These are phyloP conservation scores for Aspergillus tamarii DNA, from an alignment of 2,329 filamentous ascomycete genomes.

Conservation along the genomic window DNA sequence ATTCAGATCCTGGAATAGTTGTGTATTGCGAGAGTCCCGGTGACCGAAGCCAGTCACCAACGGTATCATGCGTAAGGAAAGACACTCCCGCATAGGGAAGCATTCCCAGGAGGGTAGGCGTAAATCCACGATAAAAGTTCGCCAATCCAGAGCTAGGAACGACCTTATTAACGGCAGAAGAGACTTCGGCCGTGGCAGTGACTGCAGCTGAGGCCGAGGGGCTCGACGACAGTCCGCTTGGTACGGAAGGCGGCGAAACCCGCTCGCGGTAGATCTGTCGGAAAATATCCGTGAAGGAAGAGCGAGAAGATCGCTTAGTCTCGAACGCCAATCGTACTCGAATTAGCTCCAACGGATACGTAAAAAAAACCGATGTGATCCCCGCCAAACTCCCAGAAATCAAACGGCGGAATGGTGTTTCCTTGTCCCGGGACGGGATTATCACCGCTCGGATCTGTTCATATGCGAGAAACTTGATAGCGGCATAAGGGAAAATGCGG, in stretches of 20 bases:
- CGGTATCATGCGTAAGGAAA: constrained; percentile 91
- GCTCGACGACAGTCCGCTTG: constrained; percentile 43
- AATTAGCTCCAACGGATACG: constrained; percentile 92
- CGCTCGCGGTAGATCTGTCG: constrained; percentile 84
- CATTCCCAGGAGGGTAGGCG: constrained; percentile 90
- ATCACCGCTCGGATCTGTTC: constrained; percentile 85
- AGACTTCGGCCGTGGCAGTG: constrained; percentile 41
- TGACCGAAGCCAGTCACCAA: constrained; percentile 78
- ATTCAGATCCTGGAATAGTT: constrained; percentile 65
- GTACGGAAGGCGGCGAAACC: constrained; percentile 43
- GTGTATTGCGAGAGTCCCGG: constrained; percentile 72
- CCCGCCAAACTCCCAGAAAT: constrained; percentile 58
- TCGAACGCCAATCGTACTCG: constrained; percentile 93
- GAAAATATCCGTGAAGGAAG: constrained; percentile 75
- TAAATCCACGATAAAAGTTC: constrained; percentile 96
- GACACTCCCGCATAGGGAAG: constrained; percentile 94
- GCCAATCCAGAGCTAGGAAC: constrained; percentile 69
- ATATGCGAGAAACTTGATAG: constrained; percentile 97
- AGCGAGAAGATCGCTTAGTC: constrained; percentile 73
- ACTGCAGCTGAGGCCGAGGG: constrained; percentile 43
- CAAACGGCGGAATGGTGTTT: constrained; percentile 74
- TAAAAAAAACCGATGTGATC: constrained; percentile 90
- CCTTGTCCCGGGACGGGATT: constrained; percentile 71
- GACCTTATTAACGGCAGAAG: constrained; percentile 51
- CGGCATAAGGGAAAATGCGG: constrained; percentile 95